Evolutionary conservation across 2,329 filamentous ascomycete species (phyloP).

Genomic region (Aspergillus sp.): DNA sequence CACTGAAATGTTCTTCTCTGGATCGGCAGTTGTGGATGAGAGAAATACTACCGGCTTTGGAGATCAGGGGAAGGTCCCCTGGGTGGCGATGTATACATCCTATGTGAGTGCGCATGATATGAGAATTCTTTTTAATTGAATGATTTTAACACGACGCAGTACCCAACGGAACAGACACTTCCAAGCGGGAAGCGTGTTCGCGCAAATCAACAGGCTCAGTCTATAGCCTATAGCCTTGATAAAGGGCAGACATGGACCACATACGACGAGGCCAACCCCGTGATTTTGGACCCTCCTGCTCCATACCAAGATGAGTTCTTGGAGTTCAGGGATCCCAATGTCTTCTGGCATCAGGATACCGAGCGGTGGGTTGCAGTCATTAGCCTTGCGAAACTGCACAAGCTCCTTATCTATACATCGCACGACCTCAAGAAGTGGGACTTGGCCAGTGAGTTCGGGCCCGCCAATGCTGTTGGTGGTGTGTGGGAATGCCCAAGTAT

Average conservation of each 20-base stretch:
- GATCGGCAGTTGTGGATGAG: too few relatives aligned
- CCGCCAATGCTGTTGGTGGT: conserved; percentile 24
- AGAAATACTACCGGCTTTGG: conserved; percentile 66
- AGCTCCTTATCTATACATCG: conserved; percentile 25
- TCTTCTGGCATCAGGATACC: conserved; percentile 35
- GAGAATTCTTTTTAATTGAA: too few relatives aligned
- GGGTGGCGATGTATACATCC: conserved; percentile 49
- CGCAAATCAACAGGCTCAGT: not conserved
- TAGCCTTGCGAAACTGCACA: conserved; percentile 18
- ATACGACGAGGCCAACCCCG: conserved; percentile 58
- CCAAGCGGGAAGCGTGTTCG: not conserved
- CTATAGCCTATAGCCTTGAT: not conserved
- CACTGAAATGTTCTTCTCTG: conserved; percentile 4
- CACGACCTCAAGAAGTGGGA: conserved; percentile 27
- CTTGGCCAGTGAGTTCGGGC: conserved; percentile 23
- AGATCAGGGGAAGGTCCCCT: conserved; percentile 57
- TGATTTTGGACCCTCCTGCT: conserved; percentile 51
- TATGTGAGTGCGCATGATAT: not conserved
- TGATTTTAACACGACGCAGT: not conserved
- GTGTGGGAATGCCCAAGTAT: conserved; percentile 31
- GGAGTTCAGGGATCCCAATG: conserved; percentile 63
- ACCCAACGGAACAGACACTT: not conserved
- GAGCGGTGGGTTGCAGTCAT: conserved; percentile 22
- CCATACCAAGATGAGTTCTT: conserved; percentile 44
- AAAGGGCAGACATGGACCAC: conserved; percentile 24